Percentiles rank a stretch among this genome's conserved stretches.
Evolutionary conservation across 192 early-diverging fungal species (phyloP).

Genomic region (Spizellomyces punctatus): DNA sequence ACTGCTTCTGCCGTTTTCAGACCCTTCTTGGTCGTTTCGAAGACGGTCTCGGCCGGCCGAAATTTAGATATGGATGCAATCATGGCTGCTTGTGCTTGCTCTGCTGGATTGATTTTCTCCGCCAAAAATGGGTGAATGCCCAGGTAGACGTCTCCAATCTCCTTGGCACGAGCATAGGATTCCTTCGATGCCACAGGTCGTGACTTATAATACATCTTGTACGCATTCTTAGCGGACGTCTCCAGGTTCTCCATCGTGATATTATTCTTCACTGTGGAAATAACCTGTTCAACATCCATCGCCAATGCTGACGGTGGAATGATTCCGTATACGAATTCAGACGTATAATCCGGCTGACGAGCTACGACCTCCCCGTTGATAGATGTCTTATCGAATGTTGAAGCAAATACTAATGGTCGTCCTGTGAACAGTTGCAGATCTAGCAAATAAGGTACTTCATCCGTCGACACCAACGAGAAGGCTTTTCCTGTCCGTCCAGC

Average conservation of each 20-base stretch:
- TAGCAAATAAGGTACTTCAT: conserved; percentile 90
- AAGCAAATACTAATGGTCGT: conserved; percentile 66
- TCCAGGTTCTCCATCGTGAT: conserved; percentile 66
- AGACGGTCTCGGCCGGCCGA: conserved; percentile 89
- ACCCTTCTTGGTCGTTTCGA: conserved; percentile 90
- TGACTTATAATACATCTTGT: conserved; percentile 85
- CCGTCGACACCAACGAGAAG: conserved; percentile 80
- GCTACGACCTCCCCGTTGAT: not conserved
- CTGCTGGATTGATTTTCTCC: conserved; percentile 51
- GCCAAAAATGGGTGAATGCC: conserved; percentile 82
- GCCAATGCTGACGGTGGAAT: conserved; percentile 72
- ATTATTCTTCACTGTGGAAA: conserved; percentile 59
- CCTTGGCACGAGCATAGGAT: conserved; percentile 86
- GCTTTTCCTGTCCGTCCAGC: conserved; percentile 93
- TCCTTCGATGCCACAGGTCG: conserved; percentile 79
- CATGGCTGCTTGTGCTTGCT: conserved; percentile 69
- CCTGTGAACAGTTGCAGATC: conserved; percentile 93
- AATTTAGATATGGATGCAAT: conserved; percentile 78
- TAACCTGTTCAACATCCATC: conserved; percentile 76
- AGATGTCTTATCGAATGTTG: conserved; percentile 18
- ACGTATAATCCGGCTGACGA: conserved; percentile 56
- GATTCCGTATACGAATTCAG: conserved; percentile 77
- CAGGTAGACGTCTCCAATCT: conserved; percentile 66
- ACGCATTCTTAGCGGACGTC: conserved; percentile 76
- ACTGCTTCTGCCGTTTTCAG: conserved; percentile 67